Percentiles rank a stretch among this genome's conserved stretches.
Evolutionary conservation across 306 rosid genomes (phyloP).

Genomic region (Sicyos baderoa): DNA sequence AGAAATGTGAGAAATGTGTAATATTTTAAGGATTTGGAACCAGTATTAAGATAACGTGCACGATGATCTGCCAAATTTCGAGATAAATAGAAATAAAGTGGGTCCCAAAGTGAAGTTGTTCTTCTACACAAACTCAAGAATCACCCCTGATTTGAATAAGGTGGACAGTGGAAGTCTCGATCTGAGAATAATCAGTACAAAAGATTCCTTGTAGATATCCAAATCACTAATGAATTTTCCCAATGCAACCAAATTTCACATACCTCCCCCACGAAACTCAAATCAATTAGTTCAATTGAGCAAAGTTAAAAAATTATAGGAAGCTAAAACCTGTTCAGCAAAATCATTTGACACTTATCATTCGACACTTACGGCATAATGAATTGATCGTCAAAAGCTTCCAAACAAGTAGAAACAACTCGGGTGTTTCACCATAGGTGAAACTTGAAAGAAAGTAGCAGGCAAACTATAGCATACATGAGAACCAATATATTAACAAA

Average conservation of each 20-base stretch:
- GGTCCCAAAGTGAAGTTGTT: not conserved
- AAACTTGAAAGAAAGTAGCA: not conserved
- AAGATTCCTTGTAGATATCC: not conserved
- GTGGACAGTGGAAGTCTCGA: not conserved
- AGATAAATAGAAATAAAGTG: not conserved
- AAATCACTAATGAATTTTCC: not conserved
- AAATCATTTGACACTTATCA: not conserved
- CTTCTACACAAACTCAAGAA: not conserved
- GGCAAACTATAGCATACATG: conserved; percentile 4
- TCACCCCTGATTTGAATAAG: conserved; percentile 3
- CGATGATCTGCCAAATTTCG: not conserved
- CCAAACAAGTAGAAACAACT: not conserved
- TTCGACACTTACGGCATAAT: not conserved
- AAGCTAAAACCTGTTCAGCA: not conserved
- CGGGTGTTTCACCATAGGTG: not conserved
- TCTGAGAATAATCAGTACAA: not conserved
- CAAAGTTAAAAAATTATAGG: not conserved
- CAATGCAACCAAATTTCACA: not conserved
- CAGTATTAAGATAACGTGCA: not conserved
- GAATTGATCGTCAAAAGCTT: not conserved
- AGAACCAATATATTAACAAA: not conserved
- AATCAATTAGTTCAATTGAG: not conserved
- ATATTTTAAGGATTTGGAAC: not conserved
- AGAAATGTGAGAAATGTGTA: not conserved
- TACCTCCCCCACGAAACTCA: not conserved